Evolutionary conservation across 2,329 filamentous ascomycete species (phyloP), one percentile per base, ranked within the genome.

Genomic region (Clonostachys byssicola): DNA sequence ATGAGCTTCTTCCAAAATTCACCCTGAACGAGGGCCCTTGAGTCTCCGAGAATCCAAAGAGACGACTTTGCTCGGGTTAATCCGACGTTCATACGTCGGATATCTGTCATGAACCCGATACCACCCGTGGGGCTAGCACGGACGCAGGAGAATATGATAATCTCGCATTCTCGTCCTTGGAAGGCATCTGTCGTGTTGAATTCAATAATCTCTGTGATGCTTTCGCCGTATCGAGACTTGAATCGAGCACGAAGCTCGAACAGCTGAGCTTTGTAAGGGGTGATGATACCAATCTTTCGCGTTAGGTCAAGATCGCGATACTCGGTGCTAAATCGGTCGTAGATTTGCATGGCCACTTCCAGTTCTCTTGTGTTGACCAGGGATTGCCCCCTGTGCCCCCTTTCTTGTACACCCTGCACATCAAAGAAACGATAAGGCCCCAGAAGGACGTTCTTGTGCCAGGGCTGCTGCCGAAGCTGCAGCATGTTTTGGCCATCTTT

Each of bases 141-240:
- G 51, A 99, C 94, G 66, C 95, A 99, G 39, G 94, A 97, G 72
- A 99, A 99, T 53, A 99, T 97, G 65, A 99, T 97, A 52, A 99
- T 86, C 62, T 99, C 94, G 60, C 91, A 94, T 67, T 99, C 94
- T 55, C 95, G 85, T 52, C 94, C 94, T 65, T 99, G 91, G 65
- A 96, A 99, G 16, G 94, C 95, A 69, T 99, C 94, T 1, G 94
- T 99, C 0, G 94, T 99, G 65, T 99, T 99, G 78, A 99, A 99
- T 55, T 99, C 95, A 54, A 99, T 87, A 17, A 80, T 79, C 34
- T 88, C 85, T 20, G 85, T 77, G 54, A 99, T 91, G 1, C 65
- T 68, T 5, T 88, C 81, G 35, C 92, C 91, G 59, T 88, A 97
- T 40, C 75, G 76, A 13, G 77, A 71, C 9, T 75, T 70, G 64